Conservation (phyloP, 2,329 filamentous ascomycete genomes). For the Fusarium sulawesiense region DNA sequence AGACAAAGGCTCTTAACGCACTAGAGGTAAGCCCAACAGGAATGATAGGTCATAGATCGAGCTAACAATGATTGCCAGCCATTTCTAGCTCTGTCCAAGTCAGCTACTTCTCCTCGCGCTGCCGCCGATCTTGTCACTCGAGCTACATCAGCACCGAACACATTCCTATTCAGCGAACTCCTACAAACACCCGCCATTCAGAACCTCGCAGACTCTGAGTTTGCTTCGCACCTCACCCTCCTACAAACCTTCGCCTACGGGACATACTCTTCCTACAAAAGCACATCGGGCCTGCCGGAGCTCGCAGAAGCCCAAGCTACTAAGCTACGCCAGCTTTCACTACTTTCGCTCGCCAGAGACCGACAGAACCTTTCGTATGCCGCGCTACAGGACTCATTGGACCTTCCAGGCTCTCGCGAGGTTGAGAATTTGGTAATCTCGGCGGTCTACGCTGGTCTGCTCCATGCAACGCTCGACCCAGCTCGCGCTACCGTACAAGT, state of each 20-base stretch:
- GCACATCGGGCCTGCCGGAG: constrained; percentile 68
- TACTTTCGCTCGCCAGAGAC: constrained; percentile 82
- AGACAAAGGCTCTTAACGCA: constrained; percentile 74
- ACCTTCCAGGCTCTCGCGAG: constrained; percentile 72
- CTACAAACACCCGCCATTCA: constrained; percentile 84
- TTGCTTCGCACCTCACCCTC: constrained; percentile 72
- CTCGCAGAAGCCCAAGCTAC: constrained; percentile 78
- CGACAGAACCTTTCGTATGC: constrained; percentile 77
- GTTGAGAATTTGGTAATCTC: constrained; percentile 89
- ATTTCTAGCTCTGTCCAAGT: constrained; percentile 90
- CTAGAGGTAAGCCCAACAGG: constrained; percentile 62
- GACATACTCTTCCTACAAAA: constrained; percentile 80
- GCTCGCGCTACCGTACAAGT: constrained; percentile 79
- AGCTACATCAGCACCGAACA: constrained; percentile 89
- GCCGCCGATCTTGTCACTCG: constrained; percentile 87
- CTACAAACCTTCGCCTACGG: constrained; percentile 94
- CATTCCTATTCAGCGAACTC: constrained; percentile 95
- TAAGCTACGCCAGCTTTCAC: constrained; percentile 91
- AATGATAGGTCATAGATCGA: too few relatives aligned
- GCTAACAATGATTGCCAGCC: constrained; percentile 67
- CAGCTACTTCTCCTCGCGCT: constrained; percentile 83
- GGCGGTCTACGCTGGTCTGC: constrained; percentile 85
- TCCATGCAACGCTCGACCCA: constrained; percentile 86
- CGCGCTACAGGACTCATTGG: constrained; percentile 73
- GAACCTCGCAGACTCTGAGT: constrained; percentile 72